Conservation (phyloP, 2,329 filamentous ascomycete genomes). For the Thermomyces lanuginosus region DNA sequence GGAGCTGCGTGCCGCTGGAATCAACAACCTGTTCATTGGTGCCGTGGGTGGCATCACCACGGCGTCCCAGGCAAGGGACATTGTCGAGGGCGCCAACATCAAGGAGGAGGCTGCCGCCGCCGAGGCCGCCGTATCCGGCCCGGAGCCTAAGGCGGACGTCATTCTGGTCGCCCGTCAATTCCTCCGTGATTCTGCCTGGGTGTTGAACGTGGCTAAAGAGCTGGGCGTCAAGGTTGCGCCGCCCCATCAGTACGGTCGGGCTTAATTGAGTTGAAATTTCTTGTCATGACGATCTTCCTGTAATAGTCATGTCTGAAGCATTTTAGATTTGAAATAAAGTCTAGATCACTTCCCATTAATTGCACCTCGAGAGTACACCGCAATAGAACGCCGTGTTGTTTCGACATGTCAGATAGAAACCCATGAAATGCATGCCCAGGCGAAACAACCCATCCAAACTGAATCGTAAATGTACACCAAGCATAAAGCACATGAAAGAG, state of each 20-base stretch:
- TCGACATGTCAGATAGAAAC: no score
- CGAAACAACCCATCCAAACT: background rate
- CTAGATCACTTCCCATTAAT: no score
- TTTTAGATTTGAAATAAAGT: no score
- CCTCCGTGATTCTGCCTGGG: conserved; percentile 40
- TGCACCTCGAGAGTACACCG: no score
- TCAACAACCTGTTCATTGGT: conserved; percentile 30
- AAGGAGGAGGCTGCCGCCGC: conserved; percentile 11
- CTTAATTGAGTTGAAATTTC: conserved; percentile 1
- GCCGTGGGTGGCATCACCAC: conserved; percentile 40
- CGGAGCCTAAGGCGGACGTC: conserved; percentile 27
- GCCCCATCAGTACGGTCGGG: conserved; percentile 31
- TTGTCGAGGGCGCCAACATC: conserved; percentile 22
- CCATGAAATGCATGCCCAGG: no score
- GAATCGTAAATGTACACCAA: conserved; percentile 1
- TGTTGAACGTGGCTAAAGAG: conserved; percentile 34
- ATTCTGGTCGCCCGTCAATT: conserved; percentile 39
- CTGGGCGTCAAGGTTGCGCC: conserved; percentile 33
- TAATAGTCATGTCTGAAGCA: conserved; percentile 1
- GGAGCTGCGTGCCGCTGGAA: conserved; percentile 20
- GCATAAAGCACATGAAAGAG: conserved; percentile 1
- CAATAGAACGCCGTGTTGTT: no score
- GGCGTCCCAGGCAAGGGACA: conserved; percentile 34
- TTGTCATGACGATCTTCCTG: background rate
- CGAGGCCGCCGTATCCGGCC: conserved; percentile 13